Percentiles rank a stretch among this genome's conserved stretches.
Evolutionary conservation across 768 basidiomycete genomes (phyloP).

Genomic region (Cubamyces lactineus): DNA sequence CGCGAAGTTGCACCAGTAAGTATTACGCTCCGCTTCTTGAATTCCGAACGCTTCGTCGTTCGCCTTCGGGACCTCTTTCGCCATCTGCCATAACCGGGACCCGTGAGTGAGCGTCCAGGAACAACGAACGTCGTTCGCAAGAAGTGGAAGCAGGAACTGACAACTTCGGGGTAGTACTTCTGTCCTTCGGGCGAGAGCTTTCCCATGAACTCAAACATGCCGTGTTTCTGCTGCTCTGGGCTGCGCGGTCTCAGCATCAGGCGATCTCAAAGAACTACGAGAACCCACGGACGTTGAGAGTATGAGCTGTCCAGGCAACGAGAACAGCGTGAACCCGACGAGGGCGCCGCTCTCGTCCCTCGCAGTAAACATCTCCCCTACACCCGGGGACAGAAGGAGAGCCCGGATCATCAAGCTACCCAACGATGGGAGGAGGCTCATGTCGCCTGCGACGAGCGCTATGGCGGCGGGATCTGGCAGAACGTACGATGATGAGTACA

Average conservation of each 20-base stretch:
- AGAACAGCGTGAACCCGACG: slow-evolving; percentile 21
- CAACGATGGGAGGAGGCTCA: slow-evolving; percentile 10
- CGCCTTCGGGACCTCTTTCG: slow-evolving; percentile 13
- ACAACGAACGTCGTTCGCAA: too few relatives aligned
- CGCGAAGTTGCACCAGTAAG: slow-evolving; percentile 26
- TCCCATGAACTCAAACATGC: slow-evolving; percentile 22
- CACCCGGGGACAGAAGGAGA: slow-evolving; percentile 2
- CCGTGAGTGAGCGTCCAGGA: too few relatives aligned
- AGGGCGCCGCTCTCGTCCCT: slow-evolving; percentile 22
- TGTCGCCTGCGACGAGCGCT: slow-evolving; percentile 10
- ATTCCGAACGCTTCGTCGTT: slow-evolving; percentile 11
- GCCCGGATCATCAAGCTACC: slow-evolving; percentile 11
- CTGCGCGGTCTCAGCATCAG: slow-evolving; percentile 1
- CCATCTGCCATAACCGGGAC: background rate
- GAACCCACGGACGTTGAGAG: slow-evolving; percentile 14
- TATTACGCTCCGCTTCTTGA: slow-evolving; percentile 12
- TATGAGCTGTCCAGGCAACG: slow-evolving; percentile 18
- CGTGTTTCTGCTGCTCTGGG: slow-evolving; percentile 23
- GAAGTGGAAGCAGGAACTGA: background rate
- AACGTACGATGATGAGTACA: background rate
- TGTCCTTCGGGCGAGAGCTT: slow-evolving; percentile 24
- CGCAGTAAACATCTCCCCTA: slow-evolving; percentile 19
- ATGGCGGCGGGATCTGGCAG: slow-evolving; percentile 7
- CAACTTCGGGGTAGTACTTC: slow-evolving; percentile 21
- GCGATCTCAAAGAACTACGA: background rate